Base-by-base conservation (phyloP, 179 eudicot species). In the Silene coronaria region DNA sequence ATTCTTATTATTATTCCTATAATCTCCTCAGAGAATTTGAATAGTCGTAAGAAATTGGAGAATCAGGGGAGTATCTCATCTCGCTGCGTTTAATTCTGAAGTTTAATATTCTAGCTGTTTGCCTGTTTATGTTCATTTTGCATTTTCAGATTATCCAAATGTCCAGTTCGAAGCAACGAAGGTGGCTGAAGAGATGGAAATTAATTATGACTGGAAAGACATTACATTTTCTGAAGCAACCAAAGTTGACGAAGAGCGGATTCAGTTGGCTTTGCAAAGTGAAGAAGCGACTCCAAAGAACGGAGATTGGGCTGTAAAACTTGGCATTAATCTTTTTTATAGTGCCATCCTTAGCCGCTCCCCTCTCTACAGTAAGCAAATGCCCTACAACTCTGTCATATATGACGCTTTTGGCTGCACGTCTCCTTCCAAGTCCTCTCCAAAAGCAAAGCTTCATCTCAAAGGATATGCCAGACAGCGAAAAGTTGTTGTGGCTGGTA, bases 301-400 rank as follows among this genome's bases (percentile, higher is more conserved):
- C 55, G 91, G 93, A 48, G 99, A 95, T 77, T 95, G 97, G 99
- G 87, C 97, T 58, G 97, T 95, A 60, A 95, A 93, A 76, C 79
- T 95, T 57, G 97, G 96, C 60, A 89, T 95, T 76, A 89, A 92
- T 86, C 91, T 95, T 75, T 95, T 84, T 74, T 89, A 95, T 83
- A 95, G 91, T 78, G 95, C 95, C 69, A 91, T 83, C 74, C 97
- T 95, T 12, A 89, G 97, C 77, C 91, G 93, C 22, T 95, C 99
- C n/a, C 96, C 99, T 77, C 92, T 95, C 38, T 95, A 92, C 84
- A 86, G 83, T 74, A 93, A 95, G 87, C 99, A 95, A 88, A 92
- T 95, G 97, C 96, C 95, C 19, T 95, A 92, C 84, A 95, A 91
- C 71, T 82, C 83, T 32, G 80, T 93, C 70, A 87, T 95, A 32